phyloP scores from a whole-genome alignment of 2,329 filamentous ascomycete genomes.

The Aspergillus calidoustus region DNA sequence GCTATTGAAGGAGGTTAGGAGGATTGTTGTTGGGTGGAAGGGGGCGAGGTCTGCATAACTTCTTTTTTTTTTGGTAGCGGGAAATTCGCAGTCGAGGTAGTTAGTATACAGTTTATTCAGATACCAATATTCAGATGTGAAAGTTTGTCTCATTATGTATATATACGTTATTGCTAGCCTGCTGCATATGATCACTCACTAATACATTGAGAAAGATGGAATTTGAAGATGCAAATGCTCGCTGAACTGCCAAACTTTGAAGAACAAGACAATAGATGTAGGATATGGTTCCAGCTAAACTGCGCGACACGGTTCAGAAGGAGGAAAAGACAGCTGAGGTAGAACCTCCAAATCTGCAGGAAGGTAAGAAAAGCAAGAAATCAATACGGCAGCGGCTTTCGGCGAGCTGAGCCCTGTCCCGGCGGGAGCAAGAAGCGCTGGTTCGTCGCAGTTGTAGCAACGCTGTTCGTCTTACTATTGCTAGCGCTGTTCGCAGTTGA shows the following conservation, averaged over 20 bases:
- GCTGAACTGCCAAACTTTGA: not conserved
- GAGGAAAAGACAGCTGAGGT: not conserved
- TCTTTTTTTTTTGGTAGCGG: too few species aligned
- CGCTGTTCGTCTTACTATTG: conserved; percentile 6
- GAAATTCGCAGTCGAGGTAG: not conserved
- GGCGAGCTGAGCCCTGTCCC: not conserved
- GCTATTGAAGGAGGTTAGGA: conserved; percentile 78
- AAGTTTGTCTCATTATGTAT: not conserved
- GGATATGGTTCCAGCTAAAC: not conserved
- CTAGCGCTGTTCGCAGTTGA: not conserved
- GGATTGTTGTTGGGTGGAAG: conserved; percentile 42
- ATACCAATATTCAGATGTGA: not conserved
- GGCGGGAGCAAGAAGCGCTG: conserved; percentile 13
- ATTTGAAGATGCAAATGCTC: not conserved
- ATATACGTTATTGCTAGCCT: conserved; percentile 6
- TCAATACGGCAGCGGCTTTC: conserved; percentile 9
- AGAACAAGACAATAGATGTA: too few species aligned
- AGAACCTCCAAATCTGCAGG: not conserved
- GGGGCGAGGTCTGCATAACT: conserved; percentile 23
- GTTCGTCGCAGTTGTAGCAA: not conserved
- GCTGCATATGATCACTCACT: not conserved
- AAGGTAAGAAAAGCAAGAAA: not conserved
- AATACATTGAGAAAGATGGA: not conserved
- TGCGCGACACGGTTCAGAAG: not conserved
- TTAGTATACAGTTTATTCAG: not conserved